These are phyloP conservation scores for Tilletia setariae DNA, from an alignment of 1,284 basidiomycete species.

Conservation along the genomic window DNA sequence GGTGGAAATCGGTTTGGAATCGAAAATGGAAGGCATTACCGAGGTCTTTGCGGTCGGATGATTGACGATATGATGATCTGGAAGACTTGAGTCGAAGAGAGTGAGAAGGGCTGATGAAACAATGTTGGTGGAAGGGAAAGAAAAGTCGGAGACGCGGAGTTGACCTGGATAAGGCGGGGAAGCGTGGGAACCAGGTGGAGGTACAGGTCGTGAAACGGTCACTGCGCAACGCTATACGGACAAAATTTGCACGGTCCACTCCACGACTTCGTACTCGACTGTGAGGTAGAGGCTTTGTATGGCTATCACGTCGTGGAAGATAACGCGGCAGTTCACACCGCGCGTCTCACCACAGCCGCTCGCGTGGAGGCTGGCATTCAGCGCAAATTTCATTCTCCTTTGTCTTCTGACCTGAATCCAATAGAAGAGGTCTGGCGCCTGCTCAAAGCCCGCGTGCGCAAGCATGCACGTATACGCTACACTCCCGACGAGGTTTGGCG, in stretches of 20 bases:
- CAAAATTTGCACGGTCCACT: background rate
- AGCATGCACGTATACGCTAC: background rate
- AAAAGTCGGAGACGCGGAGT: too few species aligned
- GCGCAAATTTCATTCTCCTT: background rate
- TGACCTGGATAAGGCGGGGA: too few species aligned
- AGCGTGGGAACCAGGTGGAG: too few species aligned
- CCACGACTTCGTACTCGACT: background rate
- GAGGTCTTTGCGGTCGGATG: too few species aligned
- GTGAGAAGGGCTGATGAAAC: too few species aligned
- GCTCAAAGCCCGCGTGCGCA: background rate
- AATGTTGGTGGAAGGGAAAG: too few species aligned
- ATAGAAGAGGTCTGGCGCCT: background rate
- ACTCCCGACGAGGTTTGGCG: background rate
- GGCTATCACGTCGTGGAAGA: background rate
- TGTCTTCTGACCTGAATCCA: background rate
- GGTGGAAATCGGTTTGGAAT: too few species aligned
- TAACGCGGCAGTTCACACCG: background rate
- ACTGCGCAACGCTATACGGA: background rate
- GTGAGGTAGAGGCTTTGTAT: background rate
- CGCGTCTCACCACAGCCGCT: background rate
- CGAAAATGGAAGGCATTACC: too few species aligned
- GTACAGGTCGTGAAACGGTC: background rate
- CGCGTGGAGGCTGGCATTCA: background rate
- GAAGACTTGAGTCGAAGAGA: too few species aligned
- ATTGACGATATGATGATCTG: too few species aligned